Conservation (phyloP, 805 yeast genomes). For the Groenewaldozyma tartarivorans region DNA sequence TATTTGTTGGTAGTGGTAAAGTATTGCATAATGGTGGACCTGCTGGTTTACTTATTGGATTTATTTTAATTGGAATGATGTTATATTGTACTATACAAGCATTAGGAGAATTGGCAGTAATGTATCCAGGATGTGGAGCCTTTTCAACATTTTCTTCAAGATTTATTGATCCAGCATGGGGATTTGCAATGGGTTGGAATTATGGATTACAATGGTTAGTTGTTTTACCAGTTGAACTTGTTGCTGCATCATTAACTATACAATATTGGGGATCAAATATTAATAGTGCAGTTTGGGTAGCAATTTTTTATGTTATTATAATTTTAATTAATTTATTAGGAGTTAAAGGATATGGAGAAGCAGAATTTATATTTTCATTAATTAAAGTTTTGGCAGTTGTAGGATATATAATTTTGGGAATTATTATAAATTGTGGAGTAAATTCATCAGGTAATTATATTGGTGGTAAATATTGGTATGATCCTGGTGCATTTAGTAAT, state of each 20-base stretch:
- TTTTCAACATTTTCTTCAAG: conserved; percentile 47
- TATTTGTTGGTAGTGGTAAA: conserved; percentile 56
- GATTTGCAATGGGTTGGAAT: conserved; percentile 63
- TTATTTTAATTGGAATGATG: conserved; percentile 49
- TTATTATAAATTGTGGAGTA: conserved; percentile 41
- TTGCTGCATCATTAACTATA: conserved; percentile 47
- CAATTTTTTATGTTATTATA: conserved; percentile 45
- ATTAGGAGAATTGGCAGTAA: conserved; percentile 59
- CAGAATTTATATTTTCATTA: conserved; percentile 51
- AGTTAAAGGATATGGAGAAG: conserved; percentile 55
- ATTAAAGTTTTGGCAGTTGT: conserved; percentile 49
- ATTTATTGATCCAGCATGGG: conserved; percentile 51
- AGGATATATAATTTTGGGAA: conserved; percentile 53
- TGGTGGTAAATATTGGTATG: conserved; percentile 50
- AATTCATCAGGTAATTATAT: conserved; percentile 48
- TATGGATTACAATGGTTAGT: conserved; percentile 52
- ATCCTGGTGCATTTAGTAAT: conserved; percentile 55
- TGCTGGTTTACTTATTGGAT: conserved; percentile 49
- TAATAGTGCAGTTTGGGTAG: conserved; percentile 49
- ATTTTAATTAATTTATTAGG: conserved; percentile 44
- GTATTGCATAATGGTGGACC: conserved; percentile 55
- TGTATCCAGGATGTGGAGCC: conserved; percentile 47
- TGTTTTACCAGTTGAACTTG: conserved; percentile 52
- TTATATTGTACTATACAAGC: conserved; percentile 51
- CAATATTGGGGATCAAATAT: conserved; percentile 41